Evolutionary conservation across 1,139 yeast genomes (phyloP), one percentile per base, ranked within the genome.

Genomic region (Yamadazyma triangularis): DNA sequence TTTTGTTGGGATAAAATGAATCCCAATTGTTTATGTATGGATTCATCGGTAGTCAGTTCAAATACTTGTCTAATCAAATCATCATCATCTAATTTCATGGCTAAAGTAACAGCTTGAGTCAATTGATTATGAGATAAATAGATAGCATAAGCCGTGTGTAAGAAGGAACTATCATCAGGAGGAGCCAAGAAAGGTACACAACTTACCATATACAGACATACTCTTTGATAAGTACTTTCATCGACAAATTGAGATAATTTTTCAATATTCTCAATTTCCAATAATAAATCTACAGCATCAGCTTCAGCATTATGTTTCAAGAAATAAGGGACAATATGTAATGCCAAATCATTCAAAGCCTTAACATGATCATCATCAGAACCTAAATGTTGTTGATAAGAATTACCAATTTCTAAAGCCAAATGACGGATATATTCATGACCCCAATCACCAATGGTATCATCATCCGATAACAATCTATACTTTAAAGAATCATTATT

Each of bases 221-320:
- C 97, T 56, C 98, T 78, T 30, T 79, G 79, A 54, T 71, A 89
- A 4, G 95, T 86, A 51, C 79, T 73, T 41, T 80, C 82, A 56
- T 91, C 98, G 35, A 89, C 95, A 57, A 74, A 86, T 43, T 79
- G 77, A 7, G 93, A 81, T 41, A 93, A 68, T 51, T 79, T 77
- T 50, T 86, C 95, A 47, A 91, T 83, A 34, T 79, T 70, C 60
- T 91, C 98, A 36, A 91, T 76, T 59, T 91, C 98, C 38, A 88
- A 68, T 44, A 93, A 69, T 46, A 91, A 67, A 61, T 91, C 99
- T 19, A 91, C 95, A 1, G 98, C 98, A 56, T 91, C 99, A 8
- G 96, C 96, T 60, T 93, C 98, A 23, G 96, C 98, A 55, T 93
- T 91, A 60, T 91, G 97, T 50, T 85, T 80, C 47, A 91, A 70